phyloP scores from a whole-genome alignment of 2,329 filamentous ascomycete genomes.

The Ophiostoma angusticollis region DNA sequence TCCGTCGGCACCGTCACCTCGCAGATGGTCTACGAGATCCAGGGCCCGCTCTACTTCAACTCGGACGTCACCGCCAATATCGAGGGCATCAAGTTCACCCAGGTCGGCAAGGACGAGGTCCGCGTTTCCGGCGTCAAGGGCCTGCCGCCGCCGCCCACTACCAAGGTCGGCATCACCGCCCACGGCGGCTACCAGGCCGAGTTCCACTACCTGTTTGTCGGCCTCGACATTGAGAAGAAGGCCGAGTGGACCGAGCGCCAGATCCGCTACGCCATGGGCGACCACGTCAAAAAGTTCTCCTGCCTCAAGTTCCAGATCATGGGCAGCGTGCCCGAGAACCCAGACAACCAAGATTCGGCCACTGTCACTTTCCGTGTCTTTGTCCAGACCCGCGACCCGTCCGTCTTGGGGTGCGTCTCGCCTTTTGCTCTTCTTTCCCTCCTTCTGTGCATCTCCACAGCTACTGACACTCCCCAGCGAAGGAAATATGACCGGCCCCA shows the following conservation, averaged over 20 bases:
- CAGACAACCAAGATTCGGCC: constrained; percentile 20
- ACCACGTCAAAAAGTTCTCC: constrained; percentile 17
- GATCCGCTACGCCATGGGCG: constrained; percentile 10
- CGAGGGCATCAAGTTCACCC: constrained; percentile 29
- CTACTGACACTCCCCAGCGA: not conserved
- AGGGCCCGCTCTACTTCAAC: constrained; percentile 24
- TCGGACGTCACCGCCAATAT: constrained; percentile 22
- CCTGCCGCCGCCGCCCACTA: constrained; percentile 20
- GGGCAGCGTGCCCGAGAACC: constrained; percentile 17
- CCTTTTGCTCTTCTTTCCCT: not conserved
- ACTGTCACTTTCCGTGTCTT: constrained; percentile 24
- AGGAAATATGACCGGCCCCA: constrained; percentile 10
- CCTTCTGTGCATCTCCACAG: too few relatives aligned
- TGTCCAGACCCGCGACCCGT: constrained; percentile 23
- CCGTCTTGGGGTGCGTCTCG: constrained; percentile 3
- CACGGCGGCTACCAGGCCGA: constrained; percentile 16
- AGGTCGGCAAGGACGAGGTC: constrained; percentile 23
- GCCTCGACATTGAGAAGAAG: constrained; percentile 16
- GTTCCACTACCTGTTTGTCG: constrained; percentile 15
- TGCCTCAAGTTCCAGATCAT: constrained; percentile 16
- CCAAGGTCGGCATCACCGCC: constrained; percentile 16
- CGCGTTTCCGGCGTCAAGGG: constrained; percentile 22
- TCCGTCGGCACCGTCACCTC: constrained; percentile 11
- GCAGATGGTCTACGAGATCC: constrained; percentile 27
- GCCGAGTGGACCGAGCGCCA: constrained; percentile 14